A percentile compares a stretch with the other conserved stretches of the same genome.
phyloP scores from a whole-genome alignment of 768 basidiomycete genomes.

The Atractiella rhizophila region DNA sequence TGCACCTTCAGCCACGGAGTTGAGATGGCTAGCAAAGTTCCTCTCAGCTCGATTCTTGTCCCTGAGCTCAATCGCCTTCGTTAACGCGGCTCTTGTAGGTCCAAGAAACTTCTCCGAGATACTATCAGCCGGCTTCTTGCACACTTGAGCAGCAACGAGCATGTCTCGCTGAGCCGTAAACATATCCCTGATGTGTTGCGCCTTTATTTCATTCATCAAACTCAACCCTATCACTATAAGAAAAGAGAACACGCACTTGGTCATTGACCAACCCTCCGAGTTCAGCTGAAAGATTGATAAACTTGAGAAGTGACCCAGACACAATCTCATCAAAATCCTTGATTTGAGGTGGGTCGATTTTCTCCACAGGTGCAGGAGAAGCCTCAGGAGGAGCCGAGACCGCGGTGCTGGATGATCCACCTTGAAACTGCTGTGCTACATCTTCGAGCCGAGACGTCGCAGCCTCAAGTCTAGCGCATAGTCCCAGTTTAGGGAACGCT shows the following conservation, averaged over 20 bases:
- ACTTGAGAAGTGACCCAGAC: conserved; percentile 45
- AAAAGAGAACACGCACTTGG: conserved; percentile 33
- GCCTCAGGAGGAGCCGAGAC: conserved; percentile 17
- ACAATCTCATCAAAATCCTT: conserved; percentile 28
- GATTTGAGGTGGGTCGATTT: conserved; percentile 12
- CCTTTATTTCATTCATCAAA: conserved; percentile 25
- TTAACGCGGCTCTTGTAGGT: conserved; percentile 46
- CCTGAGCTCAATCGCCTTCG: conserved; percentile 52
- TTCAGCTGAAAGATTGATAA: conserved; percentile 41
- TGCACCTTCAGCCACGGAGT: conserved; percentile 54
- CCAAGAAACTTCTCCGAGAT: conserved; percentile 34
- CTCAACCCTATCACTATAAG: not conserved
- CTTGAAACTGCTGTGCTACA: conserved; percentile 26
- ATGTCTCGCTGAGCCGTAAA: conserved; percentile 43
- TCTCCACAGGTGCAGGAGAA: conserved; percentile 18
- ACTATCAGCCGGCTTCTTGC: conserved; percentile 43
- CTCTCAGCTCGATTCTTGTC: conserved; percentile 53
- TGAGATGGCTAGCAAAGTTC: conserved; percentile 60
- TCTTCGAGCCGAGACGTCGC: conserved; percentile 87
- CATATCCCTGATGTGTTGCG: conserved; percentile 38
- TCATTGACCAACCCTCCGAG: conserved; percentile 51
- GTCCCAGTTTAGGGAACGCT: not conserved
- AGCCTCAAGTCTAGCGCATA: conserved; percentile 50
- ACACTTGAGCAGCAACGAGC: conserved; percentile 39
- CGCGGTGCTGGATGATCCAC: conserved; percentile 10